Evolutionary conservation across 2,329 filamentous ascomycete genomes (phyloP).

Genomic region (Fusarium pseudoanthophilum): DNA sequence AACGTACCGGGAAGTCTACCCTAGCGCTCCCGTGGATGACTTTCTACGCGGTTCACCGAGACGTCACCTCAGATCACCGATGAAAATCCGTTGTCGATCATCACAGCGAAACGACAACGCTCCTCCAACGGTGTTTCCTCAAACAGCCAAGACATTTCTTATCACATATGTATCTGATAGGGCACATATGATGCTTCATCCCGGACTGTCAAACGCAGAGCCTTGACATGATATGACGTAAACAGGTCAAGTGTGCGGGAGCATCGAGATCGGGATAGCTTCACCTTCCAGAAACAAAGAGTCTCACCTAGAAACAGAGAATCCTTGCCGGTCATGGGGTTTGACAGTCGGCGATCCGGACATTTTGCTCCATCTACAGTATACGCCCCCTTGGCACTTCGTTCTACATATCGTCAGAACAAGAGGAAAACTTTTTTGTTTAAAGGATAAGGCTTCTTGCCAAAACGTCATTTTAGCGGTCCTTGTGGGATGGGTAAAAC

Average conservation of each 20-base stretch:
- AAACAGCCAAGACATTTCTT: background rate
- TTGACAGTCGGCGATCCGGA: constrained; percentile 13
- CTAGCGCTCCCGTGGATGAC: constrained; percentile 32
- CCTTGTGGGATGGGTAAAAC: background rate
- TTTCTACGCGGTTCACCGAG: constrained; percentile 4
- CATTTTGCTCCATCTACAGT: constrained; percentile 23
- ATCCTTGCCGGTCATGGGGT: constrained; percentile 7
- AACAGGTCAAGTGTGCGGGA: background rate
- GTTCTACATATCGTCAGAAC: background rate
- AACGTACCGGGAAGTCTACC: constrained; percentile 14
- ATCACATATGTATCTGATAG: background rate
- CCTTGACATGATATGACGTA: constrained; percentile 32
- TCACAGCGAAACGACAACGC: background rate
- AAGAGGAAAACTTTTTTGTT: background rate
- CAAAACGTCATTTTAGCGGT: constrained; percentile 30
- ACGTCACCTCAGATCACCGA: constrained; percentile 16
- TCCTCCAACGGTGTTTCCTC: background rate
- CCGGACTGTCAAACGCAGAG: constrained; percentile 11
- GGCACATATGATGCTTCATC: constrained; percentile 14
- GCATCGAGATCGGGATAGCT: constrained; percentile 30
- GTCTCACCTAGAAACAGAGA: background rate
- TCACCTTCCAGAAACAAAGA: constrained; percentile 13
- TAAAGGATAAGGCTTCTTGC: constrained; percentile 4
- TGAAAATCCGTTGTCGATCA: constrained; percentile 21
- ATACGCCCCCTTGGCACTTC: background rate